Evolutionary conservation across 106 monocot species (phyloP).

Genomic region (Phalaenopsis equestris): DNA sequence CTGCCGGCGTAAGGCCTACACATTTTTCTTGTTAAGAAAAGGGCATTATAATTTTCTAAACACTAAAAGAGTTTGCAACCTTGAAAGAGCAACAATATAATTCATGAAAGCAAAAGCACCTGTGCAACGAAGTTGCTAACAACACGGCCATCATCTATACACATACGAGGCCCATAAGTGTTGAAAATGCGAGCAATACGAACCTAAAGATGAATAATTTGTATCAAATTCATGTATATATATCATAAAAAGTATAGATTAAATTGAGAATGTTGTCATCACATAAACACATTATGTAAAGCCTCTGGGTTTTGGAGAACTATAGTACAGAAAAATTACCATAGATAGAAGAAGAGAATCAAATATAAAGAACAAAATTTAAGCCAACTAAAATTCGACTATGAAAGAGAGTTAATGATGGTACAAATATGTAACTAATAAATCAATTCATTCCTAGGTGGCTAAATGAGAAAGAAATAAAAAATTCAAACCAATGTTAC

Average conservation of each 20-base stretch:
- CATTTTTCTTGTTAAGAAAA: conserved; percentile 5
- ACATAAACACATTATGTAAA: neutral
- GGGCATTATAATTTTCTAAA: neutral
- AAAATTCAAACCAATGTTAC: neutral
- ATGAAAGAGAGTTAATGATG: neutral
- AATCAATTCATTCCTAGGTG: neutral
- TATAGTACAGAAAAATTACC: neutral
- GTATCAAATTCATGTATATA: neutral
- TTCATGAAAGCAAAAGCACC: conserved; percentile 18
- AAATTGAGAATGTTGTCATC: neutral
- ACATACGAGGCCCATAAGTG: conserved; percentile 76
- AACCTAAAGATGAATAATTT: conserved; percentile 30
- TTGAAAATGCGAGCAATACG: conserved; percentile 78
- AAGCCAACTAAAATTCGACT: neutral
- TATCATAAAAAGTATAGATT: too few species aligned
- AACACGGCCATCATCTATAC: conserved; percentile 79
- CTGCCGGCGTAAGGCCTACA: conserved; percentile 49
- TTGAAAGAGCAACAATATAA: neutral
- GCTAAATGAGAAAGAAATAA: neutral
- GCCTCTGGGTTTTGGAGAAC: neutral
- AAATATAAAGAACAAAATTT: neutral
- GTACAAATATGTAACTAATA: neutral
- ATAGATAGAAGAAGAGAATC: neutral
- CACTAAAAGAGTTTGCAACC: neutral
- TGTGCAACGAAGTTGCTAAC: conserved; percentile 90